Evolutionary conservation across 129 eudicot genomes (phyloP).

Genomic region (Solidago caesia): DNA sequence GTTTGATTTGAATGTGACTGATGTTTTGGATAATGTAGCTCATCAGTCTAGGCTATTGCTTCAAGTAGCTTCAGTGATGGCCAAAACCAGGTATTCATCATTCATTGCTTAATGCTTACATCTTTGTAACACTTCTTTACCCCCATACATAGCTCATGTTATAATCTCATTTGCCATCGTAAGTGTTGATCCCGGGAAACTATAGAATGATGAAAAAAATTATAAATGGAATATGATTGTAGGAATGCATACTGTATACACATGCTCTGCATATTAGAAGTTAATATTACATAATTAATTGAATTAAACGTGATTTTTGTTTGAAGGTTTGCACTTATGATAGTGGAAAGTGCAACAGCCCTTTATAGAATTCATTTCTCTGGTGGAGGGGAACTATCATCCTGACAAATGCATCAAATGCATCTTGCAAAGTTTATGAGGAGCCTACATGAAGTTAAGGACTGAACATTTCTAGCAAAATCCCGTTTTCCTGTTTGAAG

Average conservation of each 20-base stretch:
- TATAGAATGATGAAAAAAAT: neutral
- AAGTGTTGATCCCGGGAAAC: too few species aligned
- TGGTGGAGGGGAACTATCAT: conserved; percentile 94
- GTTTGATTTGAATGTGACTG: conserved; percentile 79
- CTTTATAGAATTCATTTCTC: conserved; percentile 94
- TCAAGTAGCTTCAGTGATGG: too few species aligned
- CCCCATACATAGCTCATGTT: too few species aligned
- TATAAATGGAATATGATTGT: neutral
- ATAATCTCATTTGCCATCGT: too few species aligned
- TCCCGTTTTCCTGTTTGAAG: neutral
- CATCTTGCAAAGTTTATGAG: conserved; percentile 96
- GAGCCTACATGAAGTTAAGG: conserved; percentile 96
- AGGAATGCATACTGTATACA: neutral
- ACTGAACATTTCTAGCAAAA: conserved; percentile 31
- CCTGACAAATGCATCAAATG: conserved; percentile 96
- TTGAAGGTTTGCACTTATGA: conserved; percentile 86
- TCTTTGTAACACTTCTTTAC: too few species aligned
- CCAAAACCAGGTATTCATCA: too few species aligned
- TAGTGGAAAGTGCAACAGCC: conserved; percentile 96
- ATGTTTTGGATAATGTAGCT: conserved; percentile 95
- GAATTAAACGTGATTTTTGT: conserved; percentile 11
- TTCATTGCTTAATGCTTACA: too few species aligned
- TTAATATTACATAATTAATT: neutral
- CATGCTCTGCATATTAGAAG: neutral
- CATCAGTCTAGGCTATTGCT: conserved; percentile 92